phyloP scores from a whole-genome alignment of 306 rosid genomes.

The Vigna hirtella region DNA sequence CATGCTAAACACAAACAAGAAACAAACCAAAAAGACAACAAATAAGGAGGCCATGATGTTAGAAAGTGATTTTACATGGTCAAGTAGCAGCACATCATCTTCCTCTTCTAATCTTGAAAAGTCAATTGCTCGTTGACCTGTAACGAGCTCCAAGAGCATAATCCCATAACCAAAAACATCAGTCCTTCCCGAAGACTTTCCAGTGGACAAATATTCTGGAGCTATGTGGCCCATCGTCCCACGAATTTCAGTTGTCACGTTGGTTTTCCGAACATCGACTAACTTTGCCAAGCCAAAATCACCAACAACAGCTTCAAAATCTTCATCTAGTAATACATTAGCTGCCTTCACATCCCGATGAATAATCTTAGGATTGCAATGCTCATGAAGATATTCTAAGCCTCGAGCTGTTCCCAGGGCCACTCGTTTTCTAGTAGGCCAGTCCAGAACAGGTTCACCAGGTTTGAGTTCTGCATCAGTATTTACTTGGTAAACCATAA shows the following conservation, averaged over 20 bases:
- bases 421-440: constrained; percentile 91
- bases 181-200: constrained; percentile 97
- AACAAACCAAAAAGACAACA: constrained; percentile 1
- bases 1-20: constrained; percentile 40
- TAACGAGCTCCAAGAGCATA: constrained; percentile 95
- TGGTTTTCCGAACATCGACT: constrained; percentile 93
- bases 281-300: constrained; percentile 99
- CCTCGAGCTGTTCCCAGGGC: constrained; percentile 99
- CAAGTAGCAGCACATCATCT: constrained; percentile 91
- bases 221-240: constrained; percentile 99
- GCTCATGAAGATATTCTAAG: constrained; percentile 94
- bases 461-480: constrained; percentile 81
- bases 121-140: constrained; percentile 97
- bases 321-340: constrained; percentile 93
- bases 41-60: constrained; percentile 33
- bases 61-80: constrained; percentile 73
- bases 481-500: constrained; percentile 39
- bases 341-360: constrained; percentile 99
- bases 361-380: constrained; percentile 98
- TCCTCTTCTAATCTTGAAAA: constrained; percentile 98
- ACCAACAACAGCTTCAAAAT: constrained; percentile 98
- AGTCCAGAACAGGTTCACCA: constrained; percentile 76
- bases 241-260: constrained; percentile 97
- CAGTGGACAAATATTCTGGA: constrained; percentile 97
- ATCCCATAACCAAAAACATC: constrained; percentile 99